Evolutionary conservation across 805 yeast species (phyloP).

Genomic region (Kazachstania africana): DNA sequence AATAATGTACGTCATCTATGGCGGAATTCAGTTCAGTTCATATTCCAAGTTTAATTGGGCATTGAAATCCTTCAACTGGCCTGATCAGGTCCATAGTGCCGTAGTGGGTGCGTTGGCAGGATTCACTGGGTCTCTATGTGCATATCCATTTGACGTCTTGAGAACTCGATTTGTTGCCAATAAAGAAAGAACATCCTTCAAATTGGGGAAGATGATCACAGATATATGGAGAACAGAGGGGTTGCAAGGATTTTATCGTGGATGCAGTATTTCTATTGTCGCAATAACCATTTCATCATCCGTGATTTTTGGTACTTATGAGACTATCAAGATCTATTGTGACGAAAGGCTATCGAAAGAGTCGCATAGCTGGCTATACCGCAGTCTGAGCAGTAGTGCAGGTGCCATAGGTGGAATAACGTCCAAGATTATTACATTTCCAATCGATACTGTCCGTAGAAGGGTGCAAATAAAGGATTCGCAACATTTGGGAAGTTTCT

Average conservation of each 20-base stretch:
- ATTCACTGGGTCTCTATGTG: conserved; percentile 49
- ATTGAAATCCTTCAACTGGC: conserved; percentile 8
- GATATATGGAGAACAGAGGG: conserved; percentile 26
- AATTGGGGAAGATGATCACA: conserved; percentile 9
- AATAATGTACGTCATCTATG: conserved; percentile 70
- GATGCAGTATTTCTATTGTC: conserved; percentile 37
- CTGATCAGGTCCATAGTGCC: conserved; percentile 27
- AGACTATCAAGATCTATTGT: conserved; percentile 28
- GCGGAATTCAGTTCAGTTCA: conserved; percentile 72
- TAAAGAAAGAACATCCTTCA: conserved; percentile 21
- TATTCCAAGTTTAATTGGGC: conserved; percentile 45
- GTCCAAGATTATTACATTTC: conserved; percentile 69
- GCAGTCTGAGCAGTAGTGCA: too few relatives aligned
- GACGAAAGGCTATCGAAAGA: conserved; percentile 24
- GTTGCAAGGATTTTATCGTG: conserved; percentile 36
- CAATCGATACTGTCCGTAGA: conserved; percentile 73
- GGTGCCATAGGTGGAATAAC: conserved; percentile 63
- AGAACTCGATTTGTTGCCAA: conserved; percentile 79
- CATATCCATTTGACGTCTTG: conserved; percentile 87
- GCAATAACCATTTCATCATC: conserved; percentile 68
- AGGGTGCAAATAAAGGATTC: conserved; percentile 48
- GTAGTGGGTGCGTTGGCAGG: conserved; percentile 75
- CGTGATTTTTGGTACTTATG: conserved; percentile 60
- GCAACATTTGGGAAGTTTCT: too few relatives aligned
- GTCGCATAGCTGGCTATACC: too few relatives aligned